These are phyloP conservation scores for Syzygium aromaticum DNA, from an alignment of 345 rosid species.

Conservation along the genomic window DNA sequence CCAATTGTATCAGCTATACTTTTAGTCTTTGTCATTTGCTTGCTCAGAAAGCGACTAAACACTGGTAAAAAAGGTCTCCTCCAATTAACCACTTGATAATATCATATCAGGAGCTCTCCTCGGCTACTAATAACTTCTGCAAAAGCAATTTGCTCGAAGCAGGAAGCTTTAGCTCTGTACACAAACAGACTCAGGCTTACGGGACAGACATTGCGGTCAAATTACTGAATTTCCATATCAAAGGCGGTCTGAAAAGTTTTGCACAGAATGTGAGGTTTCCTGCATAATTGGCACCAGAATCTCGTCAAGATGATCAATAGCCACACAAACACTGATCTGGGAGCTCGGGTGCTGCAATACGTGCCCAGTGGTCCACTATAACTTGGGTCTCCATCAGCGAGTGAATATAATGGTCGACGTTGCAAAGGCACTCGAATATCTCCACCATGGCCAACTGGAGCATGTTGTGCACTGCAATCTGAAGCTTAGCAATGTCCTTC, in stretches of 20 bases:
- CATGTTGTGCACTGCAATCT: neutral
- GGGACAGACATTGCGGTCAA: conserved; percentile 4
- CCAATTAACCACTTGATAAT: too few relatives aligned
- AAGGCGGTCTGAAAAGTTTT: conserved; percentile 3
- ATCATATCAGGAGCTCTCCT: too few relatives aligned
- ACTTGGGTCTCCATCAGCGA: neutral
- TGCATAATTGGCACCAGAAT: conserved; percentile 4
- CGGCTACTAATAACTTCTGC: too few relatives aligned
- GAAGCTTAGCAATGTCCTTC: neutral
- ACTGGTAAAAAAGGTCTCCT: too few relatives aligned
- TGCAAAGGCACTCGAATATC: neutral
- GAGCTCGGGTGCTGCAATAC: conserved; percentile 6
- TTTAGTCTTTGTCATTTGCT: neutral
- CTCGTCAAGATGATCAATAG: conserved; percentile 8
- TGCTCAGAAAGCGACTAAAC: too few relatives aligned
- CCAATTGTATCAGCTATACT: neutral
- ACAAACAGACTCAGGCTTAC: neutral
- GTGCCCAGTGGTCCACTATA: conserved; percentile 1
- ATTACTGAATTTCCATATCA: neutral
- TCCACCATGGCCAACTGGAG: neutral
- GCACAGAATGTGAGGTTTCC: conserved; percentile 4
- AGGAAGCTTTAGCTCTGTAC: conserved; percentile 8
- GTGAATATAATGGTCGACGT: neutral
- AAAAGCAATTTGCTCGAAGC: conserved; percentile 1
- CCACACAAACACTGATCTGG: neutral